Evolutionary conservation across 1,284 basidiomycete genomes (phyloP).

Genomic region (Malassezia psittaci): DNA sequence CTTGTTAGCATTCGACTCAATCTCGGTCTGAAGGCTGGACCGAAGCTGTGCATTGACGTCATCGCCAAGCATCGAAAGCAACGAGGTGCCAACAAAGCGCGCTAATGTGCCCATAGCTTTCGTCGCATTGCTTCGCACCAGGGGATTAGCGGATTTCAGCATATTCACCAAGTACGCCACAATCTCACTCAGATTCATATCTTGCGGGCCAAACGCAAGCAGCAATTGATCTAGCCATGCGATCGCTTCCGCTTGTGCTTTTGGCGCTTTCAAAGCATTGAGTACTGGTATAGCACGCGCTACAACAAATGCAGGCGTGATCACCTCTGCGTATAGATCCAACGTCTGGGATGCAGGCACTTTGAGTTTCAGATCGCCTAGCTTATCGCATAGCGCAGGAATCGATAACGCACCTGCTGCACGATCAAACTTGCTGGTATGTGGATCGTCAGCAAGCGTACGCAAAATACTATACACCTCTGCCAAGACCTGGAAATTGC

Average conservation of each 20-base stretch:
- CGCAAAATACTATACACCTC: constrained; percentile 38
- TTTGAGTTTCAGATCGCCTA: constrained; percentile 93
- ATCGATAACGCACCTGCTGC: constrained; percentile 74
- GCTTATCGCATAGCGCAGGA: constrained; percentile 80
- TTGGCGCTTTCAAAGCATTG: constrained; percentile 66
- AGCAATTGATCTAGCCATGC: constrained; percentile 79
- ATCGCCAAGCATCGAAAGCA: constrained; percentile 75
- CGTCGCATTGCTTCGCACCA: constrained; percentile 88
- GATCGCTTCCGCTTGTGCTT: constrained; percentile 84
- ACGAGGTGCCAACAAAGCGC: constrained; percentile 82
- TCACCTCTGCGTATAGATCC: constrained; percentile 73
- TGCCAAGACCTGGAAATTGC: constrained; percentile 72
- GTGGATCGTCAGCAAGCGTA: constrained; percentile 64
- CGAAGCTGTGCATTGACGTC: constrained; percentile 66
- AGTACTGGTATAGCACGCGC: constrained; percentile 56
- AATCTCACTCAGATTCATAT: constrained; percentile 68
- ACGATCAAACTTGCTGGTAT: constrained; percentile 59
- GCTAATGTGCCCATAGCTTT: constrained; percentile 83
- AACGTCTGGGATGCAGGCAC: constrained; percentile 89
- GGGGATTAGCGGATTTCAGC: constrained; percentile 85
- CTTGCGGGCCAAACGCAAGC: constrained; percentile 83
- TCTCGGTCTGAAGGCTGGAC: constrained; percentile 65
- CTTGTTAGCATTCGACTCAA: constrained; percentile 62
- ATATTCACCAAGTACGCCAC: constrained; percentile 83
- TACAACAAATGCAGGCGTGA: constrained; percentile 85